Evolutionary conservation across 1,139 yeast genomes (phyloP).

Genomic region (Pneumocystis sp.): DNA sequence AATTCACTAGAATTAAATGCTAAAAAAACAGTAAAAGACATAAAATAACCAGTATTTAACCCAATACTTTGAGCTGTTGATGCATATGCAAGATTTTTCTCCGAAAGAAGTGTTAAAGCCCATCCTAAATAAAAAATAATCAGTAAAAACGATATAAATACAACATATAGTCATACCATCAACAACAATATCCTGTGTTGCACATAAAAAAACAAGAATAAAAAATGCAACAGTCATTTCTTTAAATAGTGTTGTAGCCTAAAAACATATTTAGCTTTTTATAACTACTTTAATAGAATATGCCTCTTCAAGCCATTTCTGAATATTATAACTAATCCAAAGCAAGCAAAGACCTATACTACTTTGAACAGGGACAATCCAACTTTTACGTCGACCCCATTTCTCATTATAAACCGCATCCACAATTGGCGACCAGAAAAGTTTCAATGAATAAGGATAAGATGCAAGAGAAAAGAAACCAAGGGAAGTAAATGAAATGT

Average conservation of each 20-base stretch:
- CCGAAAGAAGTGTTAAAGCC: constrained; percentile 80
- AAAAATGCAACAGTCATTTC: constrained; percentile 50
- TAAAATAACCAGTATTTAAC: constrained; percentile 79
- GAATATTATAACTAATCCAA: constrained; percentile 46
- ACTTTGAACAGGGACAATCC: constrained; percentile 88
- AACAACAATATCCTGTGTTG: constrained; percentile 96
- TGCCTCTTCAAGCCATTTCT: constrained; percentile 33
- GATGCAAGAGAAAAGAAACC: constrained; percentile 85
- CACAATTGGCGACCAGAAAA: constrained; percentile 91
- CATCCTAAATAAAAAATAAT: constrained; percentile 27
- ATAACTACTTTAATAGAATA: not conserved
- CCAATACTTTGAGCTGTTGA: constrained; percentile 97
- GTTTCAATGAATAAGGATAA: constrained; percentile 82
- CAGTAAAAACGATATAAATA: not conserved
- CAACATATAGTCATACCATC: constrained; percentile 41
- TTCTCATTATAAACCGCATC: constrained; percentile 61
- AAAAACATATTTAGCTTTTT: not conserved
- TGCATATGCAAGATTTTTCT: constrained; percentile 74
- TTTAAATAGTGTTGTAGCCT: not conserved
- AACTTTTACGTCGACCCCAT: constrained; percentile 72
- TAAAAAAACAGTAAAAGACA: constrained; percentile 76
- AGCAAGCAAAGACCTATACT: constrained; percentile 57
- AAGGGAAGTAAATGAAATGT: constrained; percentile 73
- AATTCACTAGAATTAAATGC: constrained; percentile 88
- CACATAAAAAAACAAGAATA: constrained; percentile 68